Evolutionary conservation across 495 filamentous ascomycete genomes (phyloP).

Genomic region (Hyphodiscus hymeniophilus): DNA sequence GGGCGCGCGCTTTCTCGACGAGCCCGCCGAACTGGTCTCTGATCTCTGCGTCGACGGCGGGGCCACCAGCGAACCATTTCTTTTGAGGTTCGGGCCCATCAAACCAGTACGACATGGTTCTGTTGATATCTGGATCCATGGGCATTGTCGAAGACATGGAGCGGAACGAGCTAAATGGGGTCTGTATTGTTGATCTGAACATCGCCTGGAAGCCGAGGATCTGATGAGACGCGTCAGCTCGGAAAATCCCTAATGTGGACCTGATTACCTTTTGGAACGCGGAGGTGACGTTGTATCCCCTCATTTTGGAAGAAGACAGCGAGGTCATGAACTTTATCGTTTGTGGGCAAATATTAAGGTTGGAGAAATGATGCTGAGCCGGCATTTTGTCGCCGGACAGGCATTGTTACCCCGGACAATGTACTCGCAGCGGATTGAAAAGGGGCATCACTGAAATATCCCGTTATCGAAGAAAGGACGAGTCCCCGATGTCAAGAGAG

Average conservation of each 20-base stretch:
- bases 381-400: no score
- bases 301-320: background rate
- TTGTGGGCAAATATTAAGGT: no score
- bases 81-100: background rate
- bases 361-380: no score
- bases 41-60: constrained; percentile 14
- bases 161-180: background rate
- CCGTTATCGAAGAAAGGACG: no score
- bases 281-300: background rate
- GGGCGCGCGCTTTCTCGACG: constrained; percentile 6
- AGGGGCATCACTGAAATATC: no score
- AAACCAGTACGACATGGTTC: constrained; percentile 12
- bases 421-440: no score
- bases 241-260: background rate
- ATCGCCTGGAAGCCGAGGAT: constrained; percentile 8
- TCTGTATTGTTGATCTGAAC: constrained; percentile 1
- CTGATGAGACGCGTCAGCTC: background rate
- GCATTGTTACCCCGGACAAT: no score
- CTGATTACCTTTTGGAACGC: background rate
- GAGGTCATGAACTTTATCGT: no score
- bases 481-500: no score
- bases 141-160: constrained; percentile 7
- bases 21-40: constrained; percentile 12
- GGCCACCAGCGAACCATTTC: constrained; percentile 13
- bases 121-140: constrained; percentile 5